Evolutionary conservation across 331 rosid genomes (phyloP), one percentile per base, ranked within the genome.

Genomic region (Arachis monticola): DNA sequence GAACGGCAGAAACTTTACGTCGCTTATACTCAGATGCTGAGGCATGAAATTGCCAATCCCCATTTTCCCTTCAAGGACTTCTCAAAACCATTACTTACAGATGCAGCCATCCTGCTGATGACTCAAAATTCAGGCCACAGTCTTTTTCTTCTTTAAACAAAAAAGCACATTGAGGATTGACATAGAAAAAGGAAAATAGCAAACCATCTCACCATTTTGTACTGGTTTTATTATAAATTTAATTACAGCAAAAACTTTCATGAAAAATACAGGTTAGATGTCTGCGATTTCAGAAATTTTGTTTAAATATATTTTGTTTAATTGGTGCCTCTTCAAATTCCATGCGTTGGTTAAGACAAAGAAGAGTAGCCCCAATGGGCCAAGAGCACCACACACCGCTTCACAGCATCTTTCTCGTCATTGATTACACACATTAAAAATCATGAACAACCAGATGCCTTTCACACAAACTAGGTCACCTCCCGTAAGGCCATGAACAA

Each of bases 1-100:
- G 96, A 83, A 84, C 17, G 2, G 91, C 91, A 17, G 87, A 89
- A 70, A 85, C 73, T 73, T 63, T 80, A 12, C 88, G 91, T 55
- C 79, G 69, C 80, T 85, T 90, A 71, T 64, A 87, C 82, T 74
- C 57, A 8, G 83, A 78, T 45, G 8, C n/a, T n/a, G n/a, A 45
- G 12, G 55, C 10, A 27, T 10, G 63, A 14, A 64, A 67, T 79
- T 64, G 73, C 56, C 78, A 64, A 44, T 60, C 76, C 0, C 88
- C 87, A 69, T 81, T 85, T 76, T 81, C 92, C 81, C 74, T 71
- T n/a, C 9, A 40, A 47, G n/a, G 66, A 40, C 63, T 45, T 85
- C 74, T 77, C 79, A 75, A 27, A 10, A 38, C 79, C 76, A 62
- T 77, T 77, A 80, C 63, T 75, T 41, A 73, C 42, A 11, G 88